Evolutionary conservation across 306 rosid species (phyloP).

Genomic region (Dryas octopetala): DNA sequence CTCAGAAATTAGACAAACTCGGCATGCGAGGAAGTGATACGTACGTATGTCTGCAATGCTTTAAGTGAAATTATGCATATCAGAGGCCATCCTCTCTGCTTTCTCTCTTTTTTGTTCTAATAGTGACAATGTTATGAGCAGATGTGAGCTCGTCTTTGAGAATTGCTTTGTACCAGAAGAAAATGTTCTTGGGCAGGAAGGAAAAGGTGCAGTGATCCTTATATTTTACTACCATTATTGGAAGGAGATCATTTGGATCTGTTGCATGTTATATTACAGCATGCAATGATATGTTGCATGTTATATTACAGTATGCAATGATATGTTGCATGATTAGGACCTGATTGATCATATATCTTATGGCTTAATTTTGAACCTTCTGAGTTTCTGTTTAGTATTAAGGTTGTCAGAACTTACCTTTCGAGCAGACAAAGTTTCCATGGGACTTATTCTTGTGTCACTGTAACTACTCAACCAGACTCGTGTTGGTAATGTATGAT

Average conservation of each 20-base stretch:
- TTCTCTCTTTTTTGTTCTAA: conserved; percentile 34
- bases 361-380: neutral
- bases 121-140: conserved; percentile 42
- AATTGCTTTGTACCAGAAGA: conserved; percentile 94
- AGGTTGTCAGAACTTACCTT: neutral
- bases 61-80: conserved; percentile 17
- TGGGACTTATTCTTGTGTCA: neutral
- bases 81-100: conserved; percentile 12
- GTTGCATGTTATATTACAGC: neutral
- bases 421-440: neutral
- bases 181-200: conserved; percentile 91
- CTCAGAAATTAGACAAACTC: conserved; percentile 94
- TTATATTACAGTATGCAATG: neutral
- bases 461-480: neutral
- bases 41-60: conserved; percentile 60
- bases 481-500: neutral
- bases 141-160: conserved; percentile 98
- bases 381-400: neutral
- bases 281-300: neutral
- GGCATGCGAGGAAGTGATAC: conserved; percentile 99
- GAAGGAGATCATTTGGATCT: conserved; percentile 3
- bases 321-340: neutral
- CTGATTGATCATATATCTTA: neutral
- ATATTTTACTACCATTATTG: conserved; percentile 13
- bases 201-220: conserved; percentile 66